Evolutionary conservation across 2,329 filamentous ascomycete genomes (phyloP), one percentile per base, ranked within the genome.

Genomic region (Berkeleyomyces basicola): DNA sequence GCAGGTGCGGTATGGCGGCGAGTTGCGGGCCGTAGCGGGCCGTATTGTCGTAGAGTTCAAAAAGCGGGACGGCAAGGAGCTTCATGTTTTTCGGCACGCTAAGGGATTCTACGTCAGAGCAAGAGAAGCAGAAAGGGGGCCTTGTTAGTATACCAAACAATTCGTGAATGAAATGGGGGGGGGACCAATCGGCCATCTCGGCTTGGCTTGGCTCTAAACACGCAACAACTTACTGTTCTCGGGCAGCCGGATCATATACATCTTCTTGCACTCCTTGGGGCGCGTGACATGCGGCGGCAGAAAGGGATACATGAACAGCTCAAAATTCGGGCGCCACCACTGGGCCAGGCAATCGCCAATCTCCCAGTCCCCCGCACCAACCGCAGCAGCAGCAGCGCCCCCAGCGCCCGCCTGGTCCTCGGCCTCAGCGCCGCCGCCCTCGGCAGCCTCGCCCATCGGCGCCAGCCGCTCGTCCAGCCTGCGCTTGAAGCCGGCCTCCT

Each of bases 81-180:
- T 99, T 99, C 93, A 99, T 97, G 76, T 99, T 99, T 78, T 99
- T 99, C 0, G 93, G 93, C 7, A 99, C 93, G 70, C 88, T 95
- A 51, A 99, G 81, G 11, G 97, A 88, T 77, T 96, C 90, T 95
- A 72, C 63, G 6, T 9, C n/a, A 14, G n/a, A 53, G 31, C 23
- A 23, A 14, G 31, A 16, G 5, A 2, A 5, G 42, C 4, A n/a
- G 23, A 55, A 37, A 46, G 51, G 46, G 6, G 31, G 16, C 23
- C 51, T 65, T 69, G 68, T 72, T 68, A 66, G 58, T 33, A 46
- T 61, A 51, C 42, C 31, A 55, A 9, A 11, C 39, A n/a, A 23
- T 23, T 3, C 47, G 31, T 10, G 5, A 36, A 51, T 10, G 31
- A 16, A 51, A 11, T 1, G 10, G 40, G 40, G 7, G 7, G 7